Evolutionary conservation across 129 eudicot genomes (phyloP).

Genomic region (Flaveria linearis): DNA sequence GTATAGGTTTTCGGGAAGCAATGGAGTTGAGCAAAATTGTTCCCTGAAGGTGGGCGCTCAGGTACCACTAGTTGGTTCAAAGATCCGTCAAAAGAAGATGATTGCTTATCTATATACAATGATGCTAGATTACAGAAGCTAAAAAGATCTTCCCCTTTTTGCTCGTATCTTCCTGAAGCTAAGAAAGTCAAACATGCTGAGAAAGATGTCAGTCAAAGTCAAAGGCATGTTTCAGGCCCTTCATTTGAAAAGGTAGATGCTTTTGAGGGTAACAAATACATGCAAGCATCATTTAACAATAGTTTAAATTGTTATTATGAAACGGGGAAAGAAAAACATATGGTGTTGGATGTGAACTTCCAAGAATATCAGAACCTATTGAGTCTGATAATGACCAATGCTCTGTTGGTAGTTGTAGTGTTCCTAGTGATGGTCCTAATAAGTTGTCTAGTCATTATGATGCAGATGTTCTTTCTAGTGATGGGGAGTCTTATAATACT

Average conservation of each 20-base stretch:
- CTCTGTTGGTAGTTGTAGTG: conserved; percentile 94
- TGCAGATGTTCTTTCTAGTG: conserved; percentile 54
- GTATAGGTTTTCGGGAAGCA: conserved; percentile 39
- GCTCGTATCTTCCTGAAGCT: conserved; percentile 41
- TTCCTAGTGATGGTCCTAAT: conserved; percentile 41
- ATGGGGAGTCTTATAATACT: conserved; percentile 70
- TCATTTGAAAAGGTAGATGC: conserved; percentile 71
- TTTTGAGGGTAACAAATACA: conserved; percentile 61
- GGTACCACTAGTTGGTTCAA: not conserved
- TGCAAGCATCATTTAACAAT: conserved; percentile 48
- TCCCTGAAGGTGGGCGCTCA: conserved; percentile 7
- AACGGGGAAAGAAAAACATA: conserved; percentile 45
- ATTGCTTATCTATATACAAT: not conserved
- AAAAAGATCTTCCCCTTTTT: conserved; percentile 53
- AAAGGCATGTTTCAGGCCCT: conserved; percentile 39
- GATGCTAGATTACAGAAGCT: conserved; percentile 17
- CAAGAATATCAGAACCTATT: conserved; percentile 50
- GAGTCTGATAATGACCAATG: conserved; percentile 57
- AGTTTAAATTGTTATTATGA: conserved; percentile 44
- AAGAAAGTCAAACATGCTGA: conserved; percentile 50
- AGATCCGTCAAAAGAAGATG: conserved; percentile 26
- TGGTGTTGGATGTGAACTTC: conserved; percentile 47
- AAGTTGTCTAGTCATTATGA: conserved; percentile 37
- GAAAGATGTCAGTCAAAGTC: conserved; percentile 37
- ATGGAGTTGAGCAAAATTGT: conserved; percentile 32